phyloP scores from a whole-genome alignment of 306 rosid species.

The Myrica gale region DNA sequence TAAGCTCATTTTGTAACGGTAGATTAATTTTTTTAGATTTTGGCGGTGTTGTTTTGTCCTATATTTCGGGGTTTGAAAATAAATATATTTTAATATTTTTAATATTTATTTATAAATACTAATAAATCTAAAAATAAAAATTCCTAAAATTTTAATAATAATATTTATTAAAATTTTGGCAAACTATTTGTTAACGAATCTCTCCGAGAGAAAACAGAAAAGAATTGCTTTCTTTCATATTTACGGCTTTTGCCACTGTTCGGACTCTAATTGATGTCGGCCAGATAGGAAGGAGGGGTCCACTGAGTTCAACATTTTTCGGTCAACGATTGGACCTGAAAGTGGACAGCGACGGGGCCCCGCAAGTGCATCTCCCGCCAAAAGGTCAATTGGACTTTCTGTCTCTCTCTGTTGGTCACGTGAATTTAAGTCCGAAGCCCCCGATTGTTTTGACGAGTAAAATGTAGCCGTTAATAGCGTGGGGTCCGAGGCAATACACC shows the following conservation, averaged over 20 bases:
- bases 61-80: too few species aligned
- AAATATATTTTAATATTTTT: too few species aligned
- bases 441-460: constrained; percentile 19
- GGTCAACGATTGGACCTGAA: constrained; percentile 41
- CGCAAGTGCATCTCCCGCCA: constrained; percentile 39
- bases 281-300: background rate
- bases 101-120: too few species aligned
- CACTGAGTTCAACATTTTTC: background rate
- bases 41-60: too few species aligned
- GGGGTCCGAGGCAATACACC: constrained; percentile 38
- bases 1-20: constrained; percentile 28
- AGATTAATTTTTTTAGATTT: constrained; percentile 14
- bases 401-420: constrained; percentile 15
- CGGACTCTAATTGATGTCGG: constrained; percentile 20
- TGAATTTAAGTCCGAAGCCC: constrained; percentile 8
- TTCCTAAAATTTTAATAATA: too few species aligned
- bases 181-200: too few species aligned
- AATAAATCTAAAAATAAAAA: too few species aligned
- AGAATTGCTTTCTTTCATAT: background rate
- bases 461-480: constrained; percentile 59
- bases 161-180: too few species aligned
- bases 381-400: constrained; percentile 22
- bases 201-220: background rate
- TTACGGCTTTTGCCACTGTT: constrained; percentile 9
- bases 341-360: too few species aligned